Evolutionary conservation across 176 grass and related monocot species (phyloP).

Genomic region (Musa schizocarpa): DNA sequence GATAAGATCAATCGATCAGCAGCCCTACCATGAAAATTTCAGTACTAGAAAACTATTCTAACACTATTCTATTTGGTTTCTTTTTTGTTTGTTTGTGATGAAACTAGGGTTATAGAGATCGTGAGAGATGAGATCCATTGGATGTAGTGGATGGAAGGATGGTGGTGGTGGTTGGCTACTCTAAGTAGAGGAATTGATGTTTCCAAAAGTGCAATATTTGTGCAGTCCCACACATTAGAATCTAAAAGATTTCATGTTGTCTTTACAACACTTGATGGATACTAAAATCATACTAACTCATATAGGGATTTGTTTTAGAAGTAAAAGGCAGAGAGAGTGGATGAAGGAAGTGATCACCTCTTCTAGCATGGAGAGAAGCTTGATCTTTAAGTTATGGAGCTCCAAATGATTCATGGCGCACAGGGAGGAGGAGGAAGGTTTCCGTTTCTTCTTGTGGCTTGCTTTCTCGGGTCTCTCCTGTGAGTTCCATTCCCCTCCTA

Average conservation of each 20-base stretch:
- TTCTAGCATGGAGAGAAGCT: slow-evolving; percentile 51
- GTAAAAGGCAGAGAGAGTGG: not conserved
- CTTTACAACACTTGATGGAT: no score
- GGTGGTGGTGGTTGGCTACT: no score
- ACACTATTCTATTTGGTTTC: no score
- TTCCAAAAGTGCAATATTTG: no score
- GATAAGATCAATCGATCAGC: no score
- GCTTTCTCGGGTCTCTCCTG: slow-evolving; percentile 12
- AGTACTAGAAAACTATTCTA: no score
- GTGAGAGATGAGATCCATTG: not conserved
- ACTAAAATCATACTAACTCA: no score
- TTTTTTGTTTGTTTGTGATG: not conserved
- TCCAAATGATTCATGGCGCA: slow-evolving; percentile 43
- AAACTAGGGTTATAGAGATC: not conserved
- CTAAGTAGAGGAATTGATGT: no score
- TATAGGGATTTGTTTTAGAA: no score
- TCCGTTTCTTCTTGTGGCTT: slow-evolving; percentile 23
- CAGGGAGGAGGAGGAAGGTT: slow-evolving; percentile 11
- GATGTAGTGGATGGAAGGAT: not conserved
- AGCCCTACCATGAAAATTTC: no score
- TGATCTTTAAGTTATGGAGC: slow-evolving; percentile 45
- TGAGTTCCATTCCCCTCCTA: slow-evolving; percentile 22
- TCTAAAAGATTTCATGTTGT: no score
- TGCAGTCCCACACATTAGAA: not conserved
- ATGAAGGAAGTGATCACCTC: slow-evolving; percentile 32